Evolutionary conservation across 2,329 filamentous ascomycete genomes (phyloP), one percentile per base, ranked within the genome.

Genomic region (Arthrobotrys conoides): DNA sequence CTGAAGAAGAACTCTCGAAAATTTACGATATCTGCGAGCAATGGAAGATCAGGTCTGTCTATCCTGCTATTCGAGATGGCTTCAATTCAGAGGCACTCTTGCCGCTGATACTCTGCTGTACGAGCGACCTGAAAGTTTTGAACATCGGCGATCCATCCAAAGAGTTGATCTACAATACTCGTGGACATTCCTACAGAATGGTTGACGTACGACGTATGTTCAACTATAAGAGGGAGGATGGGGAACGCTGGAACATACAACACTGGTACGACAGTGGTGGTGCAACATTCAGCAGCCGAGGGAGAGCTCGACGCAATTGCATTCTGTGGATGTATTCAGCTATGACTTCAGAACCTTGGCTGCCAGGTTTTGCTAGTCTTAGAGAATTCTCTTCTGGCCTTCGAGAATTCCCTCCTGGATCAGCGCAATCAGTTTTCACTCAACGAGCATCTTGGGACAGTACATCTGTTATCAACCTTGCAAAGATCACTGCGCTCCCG

Each of bases 301-400:
- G 22, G 4, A 27, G 10, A 24, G 46, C 49, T n/a, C 1, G 6
- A 12, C 2, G 46, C 6, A n/a, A 24, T 16, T 14, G 20, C 12
- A n/a, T 27, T n/a, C 20, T 24, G 2, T 70, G 67, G 67, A 38
- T 63, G 0, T 48, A 70, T 30, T 20, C 38, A 16, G 63, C 55
- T 8, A 18, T 70, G 12, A 38, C n/a, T 18, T 27, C 30, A 16
- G 55, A 59, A 8, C 16, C 27, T 12, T 59, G 27, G 55, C 33
- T 59, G 16, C 55, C 33, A 6, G 55, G 55, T 6, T n/a, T 61
- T n/a, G 8, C 36, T 1, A 61, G 33, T 22, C n/a, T 61, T 22
- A 36, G 22, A 38, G n/a, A 61, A 22, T 61, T 61, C 30, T 41
- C 30, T 10, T 33, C 0, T 8, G 55, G 18, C n/a, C n/a, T n/a